phyloP scores from a whole-genome alignment of 78 protist genomes.

The Polysphondylium violaceum region DNA sequence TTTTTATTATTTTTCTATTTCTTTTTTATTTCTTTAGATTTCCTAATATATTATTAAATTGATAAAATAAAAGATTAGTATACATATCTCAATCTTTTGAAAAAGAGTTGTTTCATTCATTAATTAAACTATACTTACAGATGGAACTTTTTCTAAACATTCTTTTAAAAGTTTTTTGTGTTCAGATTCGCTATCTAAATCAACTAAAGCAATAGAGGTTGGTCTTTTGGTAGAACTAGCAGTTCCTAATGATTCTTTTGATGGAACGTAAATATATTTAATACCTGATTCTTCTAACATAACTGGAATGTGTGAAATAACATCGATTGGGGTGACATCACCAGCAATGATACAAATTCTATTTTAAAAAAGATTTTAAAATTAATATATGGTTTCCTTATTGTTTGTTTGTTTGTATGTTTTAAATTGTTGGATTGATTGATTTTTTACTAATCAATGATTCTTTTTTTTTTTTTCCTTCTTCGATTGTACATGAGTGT shows the following conservation, averaged over 20 bases:
- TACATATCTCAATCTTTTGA: no score
- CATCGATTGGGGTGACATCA: constrained; percentile 98
- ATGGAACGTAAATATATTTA: constrained; percentile 94
- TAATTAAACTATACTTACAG: constrained; percentile 28
- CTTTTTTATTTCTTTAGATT: no score
- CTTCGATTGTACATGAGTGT: no score
- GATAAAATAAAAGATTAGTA: no score
- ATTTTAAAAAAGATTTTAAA: neutral
- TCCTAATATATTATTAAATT: no score
- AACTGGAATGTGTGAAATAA: constrained; percentile 96
- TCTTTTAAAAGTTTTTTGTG: constrained; percentile 59
- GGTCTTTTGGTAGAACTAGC: constrained; percentile 96
- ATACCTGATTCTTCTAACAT: constrained; percentile 91
- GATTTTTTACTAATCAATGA: no score
- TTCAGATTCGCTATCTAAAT: constrained; percentile 61
- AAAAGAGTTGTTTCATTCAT: no score
- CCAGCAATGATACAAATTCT: constrained; percentile 95
- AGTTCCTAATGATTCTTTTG: constrained; percentile 94
- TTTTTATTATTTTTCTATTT: no score
- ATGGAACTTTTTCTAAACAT: constrained; percentile 63
- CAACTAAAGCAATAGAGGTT: constrained; percentile 88
- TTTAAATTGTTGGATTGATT: no score
- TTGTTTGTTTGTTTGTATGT: no score
- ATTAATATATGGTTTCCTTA: no score
- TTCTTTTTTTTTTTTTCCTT: no score